These are phyloP conservation scores for Protea cynaroides DNA, from an alignment of 164 flowering plant species.

Conservation along the genomic window DNA sequence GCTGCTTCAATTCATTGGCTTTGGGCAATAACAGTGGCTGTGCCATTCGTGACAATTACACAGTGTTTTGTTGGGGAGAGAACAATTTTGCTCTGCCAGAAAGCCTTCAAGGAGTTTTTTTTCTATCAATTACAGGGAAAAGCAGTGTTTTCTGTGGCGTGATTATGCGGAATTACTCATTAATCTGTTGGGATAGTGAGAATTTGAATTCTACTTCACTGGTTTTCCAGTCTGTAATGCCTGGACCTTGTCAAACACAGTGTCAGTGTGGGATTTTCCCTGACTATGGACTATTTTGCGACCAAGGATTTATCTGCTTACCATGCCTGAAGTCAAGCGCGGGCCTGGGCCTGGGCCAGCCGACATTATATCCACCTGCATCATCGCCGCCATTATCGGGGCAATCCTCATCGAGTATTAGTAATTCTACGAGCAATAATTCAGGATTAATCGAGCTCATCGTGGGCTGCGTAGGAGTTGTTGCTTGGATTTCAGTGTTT, in stretches of 20 bases:
- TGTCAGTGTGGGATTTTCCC: conserved; percentile 30
- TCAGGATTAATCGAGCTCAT: conserved; percentile 52
- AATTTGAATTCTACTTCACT: conserved; percentile 6
- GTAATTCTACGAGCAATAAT: no score
- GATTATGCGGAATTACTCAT: conserved; percentile 22
- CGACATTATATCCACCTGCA: not conserved
- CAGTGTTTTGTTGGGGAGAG: conserved; percentile 71
- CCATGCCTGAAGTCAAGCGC: conserved; percentile 14
- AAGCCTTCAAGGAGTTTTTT: conserved; percentile 16
- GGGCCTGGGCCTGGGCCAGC: no score
- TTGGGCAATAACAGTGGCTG: conserved; percentile 60
- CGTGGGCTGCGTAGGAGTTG: conserved; percentile 51
- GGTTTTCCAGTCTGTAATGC: conserved; percentile 42
- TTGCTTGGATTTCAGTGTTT: conserved; percentile 15
- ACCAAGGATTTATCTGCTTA: conserved; percentile 29
- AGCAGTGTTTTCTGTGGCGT: conserved; percentile 62
- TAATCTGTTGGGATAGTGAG: conserved; percentile 66
- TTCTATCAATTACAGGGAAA: conserved; percentile 45
- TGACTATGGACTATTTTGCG: conserved; percentile 27
- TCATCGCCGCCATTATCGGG: conserved; percentile 12
- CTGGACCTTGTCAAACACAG: conserved; percentile 46
- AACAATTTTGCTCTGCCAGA: conserved; percentile 38
- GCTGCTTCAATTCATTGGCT: conserved; percentile 45
- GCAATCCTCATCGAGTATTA: not conserved
- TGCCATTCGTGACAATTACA: conserved; percentile 33